phyloP scores from a whole-genome alignment of 1,284 basidiomycete species.

The Rhodofomes roseus region DNA sequence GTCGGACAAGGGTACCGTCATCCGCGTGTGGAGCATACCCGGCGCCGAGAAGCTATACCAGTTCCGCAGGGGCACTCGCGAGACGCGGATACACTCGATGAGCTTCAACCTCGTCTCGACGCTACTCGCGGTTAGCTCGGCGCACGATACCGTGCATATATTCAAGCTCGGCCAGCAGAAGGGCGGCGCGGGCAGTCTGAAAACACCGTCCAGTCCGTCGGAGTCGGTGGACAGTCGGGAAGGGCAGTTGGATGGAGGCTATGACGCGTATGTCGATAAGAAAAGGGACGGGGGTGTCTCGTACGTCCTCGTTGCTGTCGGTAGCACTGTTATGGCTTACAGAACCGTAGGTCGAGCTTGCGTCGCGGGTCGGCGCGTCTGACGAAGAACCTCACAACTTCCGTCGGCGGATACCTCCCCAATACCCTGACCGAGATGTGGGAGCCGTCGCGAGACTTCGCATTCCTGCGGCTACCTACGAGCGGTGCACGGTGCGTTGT shows the following conservation, averaged over 20 bases:
- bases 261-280: slow-evolving; percentile 72
- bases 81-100: slow-evolving; percentile 86
- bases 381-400: slow-evolving; percentile 77
- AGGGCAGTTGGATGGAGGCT: slow-evolving; percentile 61
- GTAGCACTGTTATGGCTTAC: not conserved
- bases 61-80: slow-evolving; percentile 87
- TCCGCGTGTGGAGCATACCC: slow-evolving; percentile 91
- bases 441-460: slow-evolving; percentile 96
- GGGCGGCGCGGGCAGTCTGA: slow-evolving; percentile 12
- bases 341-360: slow-evolving; percentile 46
- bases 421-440: slow-evolving; percentile 93
- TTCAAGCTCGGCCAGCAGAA: slow-evolving; percentile 72
- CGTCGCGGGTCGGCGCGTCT: slow-evolving; percentile 73
- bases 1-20: slow-evolving; percentile 95
- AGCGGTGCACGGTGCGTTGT: slow-evolving; percentile 81
- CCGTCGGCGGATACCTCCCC: slow-evolving; percentile 89
- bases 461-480: slow-evolving; percentile 85
- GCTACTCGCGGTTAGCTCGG: slow-evolving; percentile 86
- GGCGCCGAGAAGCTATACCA: slow-evolving; percentile 93
- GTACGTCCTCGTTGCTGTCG: slow-evolving; percentile 9
- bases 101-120: slow-evolving; percentile 88
- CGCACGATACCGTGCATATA: slow-evolving; percentile 96
- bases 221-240: slow-evolving; percentile 66
- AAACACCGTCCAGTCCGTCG: slow-evolving; percentile 47
- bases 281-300: slow-evolving; percentile 58